These are phyloP conservation scores for Crassisporium funariophilum DNA, from an alignment of 768 basidiomycete species.

Conservation along the genomic window DNA sequence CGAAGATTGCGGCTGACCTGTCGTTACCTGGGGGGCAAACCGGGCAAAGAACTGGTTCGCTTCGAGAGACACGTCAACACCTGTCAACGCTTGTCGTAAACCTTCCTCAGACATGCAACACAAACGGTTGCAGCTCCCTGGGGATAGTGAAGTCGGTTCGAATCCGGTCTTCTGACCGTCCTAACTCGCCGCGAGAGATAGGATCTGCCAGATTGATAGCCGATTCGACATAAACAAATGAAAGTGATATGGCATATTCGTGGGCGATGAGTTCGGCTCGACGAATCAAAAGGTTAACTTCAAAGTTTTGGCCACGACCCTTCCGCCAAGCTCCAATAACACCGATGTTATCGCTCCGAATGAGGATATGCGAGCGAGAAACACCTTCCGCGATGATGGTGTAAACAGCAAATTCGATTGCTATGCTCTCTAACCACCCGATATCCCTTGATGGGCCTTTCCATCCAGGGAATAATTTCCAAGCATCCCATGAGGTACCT, in stretches of 20 bases:
- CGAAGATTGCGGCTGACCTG: background rate
- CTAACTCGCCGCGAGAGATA: background rate
- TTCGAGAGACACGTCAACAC: too few species aligned
- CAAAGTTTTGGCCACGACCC: slow-evolving; percentile 15
- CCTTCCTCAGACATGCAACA: background rate
- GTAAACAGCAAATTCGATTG: slow-evolving; percentile 24
- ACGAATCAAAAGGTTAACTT: slow-evolving; percentile 20
- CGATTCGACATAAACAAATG: background rate
- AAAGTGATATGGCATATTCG: background rate
- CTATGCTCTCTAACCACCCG: slow-evolving; percentile 25
- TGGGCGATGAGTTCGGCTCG: slow-evolving; percentile 2
- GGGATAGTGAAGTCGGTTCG: background rate
- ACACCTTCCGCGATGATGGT: slow-evolving; percentile 11
- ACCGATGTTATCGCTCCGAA: slow-evolving; percentile 38
- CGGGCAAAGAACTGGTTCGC: too few species aligned
- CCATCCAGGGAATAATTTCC: slow-evolving; percentile 17
- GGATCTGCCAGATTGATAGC: background rate
- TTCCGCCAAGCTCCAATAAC: slow-evolving; percentile 29
- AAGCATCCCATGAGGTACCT: slow-evolving; percentile 30
- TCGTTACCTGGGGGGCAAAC: too few species aligned
- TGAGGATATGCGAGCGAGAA: slow-evolving; percentile 22
- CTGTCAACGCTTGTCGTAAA: too few species aligned
- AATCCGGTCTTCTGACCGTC: background rate
- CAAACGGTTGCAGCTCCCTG: background rate
- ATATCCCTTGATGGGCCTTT: slow-evolving; percentile 17